Base-by-base conservation (phyloP, 192 early-diverging fungal genomes). In the Podila epigama region DNA sequence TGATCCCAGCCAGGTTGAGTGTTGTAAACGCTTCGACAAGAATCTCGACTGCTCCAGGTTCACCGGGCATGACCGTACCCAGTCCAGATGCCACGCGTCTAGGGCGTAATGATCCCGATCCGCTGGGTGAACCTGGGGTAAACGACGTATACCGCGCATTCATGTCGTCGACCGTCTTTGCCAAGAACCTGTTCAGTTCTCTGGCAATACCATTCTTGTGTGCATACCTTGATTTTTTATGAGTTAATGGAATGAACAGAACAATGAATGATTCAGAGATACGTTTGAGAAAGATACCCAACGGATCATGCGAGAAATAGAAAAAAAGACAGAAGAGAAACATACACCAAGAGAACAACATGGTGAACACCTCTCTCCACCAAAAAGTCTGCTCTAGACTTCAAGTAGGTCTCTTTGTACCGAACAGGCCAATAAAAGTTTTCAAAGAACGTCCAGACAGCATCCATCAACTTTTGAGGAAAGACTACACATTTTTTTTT, bases 201-300 rank as follows among this genome's bases (percentile, higher is more conserved):
- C 78, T 44, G 2, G 80, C 80, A 33, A 82, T 82, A 13, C 80
- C 80, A 37, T 82, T 69, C 63, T 82, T 82, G 41, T 82, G 80
- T n/a, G 80, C 80, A 27, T 82, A 82, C 8, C 69, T 75, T 11
- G 6, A 18, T 33, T 51, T 28, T 3, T 34, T 13, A 10, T 10
- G 4, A 51, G 50, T 1, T 32, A 28, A 31, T 29, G 29, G 8
- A 22, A 32, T 31, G 13, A 0, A 33, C 13, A 28, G 25, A 55
- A 51, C 4, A 22, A 12, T 13, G 31, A 32, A 12, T 34, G 34
- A 18, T 3, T 18, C 16, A 7, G 28, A 31, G 32, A n/a, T 28
- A n/a, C 15, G 16, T 32, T 20, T 13, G 6, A 32, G 12, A 0
- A 35, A 18, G 4, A 0, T 32, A 32, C 18, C 39, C 3, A 2